Evolutionary conservation across 139 green algal species (phyloP).

Genomic region (Chlamydomonas sp.): DNA sequence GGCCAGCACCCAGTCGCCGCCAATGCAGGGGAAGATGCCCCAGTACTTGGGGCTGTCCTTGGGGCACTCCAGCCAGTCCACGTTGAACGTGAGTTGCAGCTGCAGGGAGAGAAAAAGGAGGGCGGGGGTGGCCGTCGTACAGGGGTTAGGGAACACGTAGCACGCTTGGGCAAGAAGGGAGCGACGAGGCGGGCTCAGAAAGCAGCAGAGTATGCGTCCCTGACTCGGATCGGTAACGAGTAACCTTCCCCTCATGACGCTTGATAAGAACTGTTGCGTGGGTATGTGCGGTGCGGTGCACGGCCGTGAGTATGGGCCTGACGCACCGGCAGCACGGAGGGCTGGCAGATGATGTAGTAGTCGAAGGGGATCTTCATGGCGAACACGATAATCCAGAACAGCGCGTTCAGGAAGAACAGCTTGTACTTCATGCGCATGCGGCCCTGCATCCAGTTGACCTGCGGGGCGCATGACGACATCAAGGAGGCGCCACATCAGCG

Average conservation of each 20-base stretch:
- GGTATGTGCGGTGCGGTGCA: no score
- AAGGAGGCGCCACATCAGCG: no score
- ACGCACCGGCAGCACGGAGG: slow-evolving; percentile 35
- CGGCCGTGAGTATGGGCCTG: no score
- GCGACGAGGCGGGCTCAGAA: no score
- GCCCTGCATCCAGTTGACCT: slow-evolving; percentile 42
- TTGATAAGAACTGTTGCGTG: no score
- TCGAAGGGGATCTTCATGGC: slow-evolving; percentile 65
- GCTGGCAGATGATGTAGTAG: slow-evolving; percentile 57
- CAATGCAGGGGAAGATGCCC: slow-evolving; percentile 41
- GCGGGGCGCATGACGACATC: not conserved
- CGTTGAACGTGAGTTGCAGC: slow-evolving; percentile 16
- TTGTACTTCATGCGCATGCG: slow-evolving; percentile 57
- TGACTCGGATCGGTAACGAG: no score
- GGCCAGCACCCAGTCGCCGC: slow-evolving; percentile 56
- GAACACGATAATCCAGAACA: slow-evolving; percentile 56
- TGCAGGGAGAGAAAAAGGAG: not conserved
- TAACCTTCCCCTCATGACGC: no score
- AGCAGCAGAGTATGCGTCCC: no score
- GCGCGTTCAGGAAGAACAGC: slow-evolving; percentile 42
- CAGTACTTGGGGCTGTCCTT: not conserved
- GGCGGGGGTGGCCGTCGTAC: not conserved
- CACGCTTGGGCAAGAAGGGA: no score
- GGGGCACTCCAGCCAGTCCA: slow-evolving; percentile 32
- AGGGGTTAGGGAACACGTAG: no score